Base-by-base conservation (phyloP, 768 basidiomycete genomes). In the Russula emetica region DNA sequence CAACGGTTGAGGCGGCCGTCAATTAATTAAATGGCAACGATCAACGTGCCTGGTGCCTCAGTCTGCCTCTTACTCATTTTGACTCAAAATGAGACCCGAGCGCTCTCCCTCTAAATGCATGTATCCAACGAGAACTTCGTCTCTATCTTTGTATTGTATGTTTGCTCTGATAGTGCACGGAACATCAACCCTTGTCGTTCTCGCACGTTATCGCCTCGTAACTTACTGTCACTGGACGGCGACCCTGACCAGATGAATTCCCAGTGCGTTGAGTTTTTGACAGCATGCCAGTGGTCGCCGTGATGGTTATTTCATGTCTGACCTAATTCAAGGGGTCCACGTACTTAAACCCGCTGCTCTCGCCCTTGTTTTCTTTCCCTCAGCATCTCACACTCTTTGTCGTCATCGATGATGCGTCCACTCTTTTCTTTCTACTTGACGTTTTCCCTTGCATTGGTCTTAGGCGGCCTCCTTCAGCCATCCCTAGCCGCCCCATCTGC, bases 381-480 rank as follows among this genome's bases (percentile, higher is more conserved):
- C 18, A 13, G 6, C 24, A 42, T 32, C 50, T 5, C 8, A 26
- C 51, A n/a, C 30, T 44, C 34, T 22, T 49, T 14, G 28, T 54
- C 42, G 20, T 54, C 42, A 10, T 44, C 22, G 45, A 49, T 18
- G 36, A 64, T 64, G 63, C 63, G 58, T 55, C 58, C 63, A 49
- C 13, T 64, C 63, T 22, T 60, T 64, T 50, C 40, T 34, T 55
- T 24, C 26, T 55, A 24, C 28, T 44, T 51, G 0, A 30, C 42
- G 0, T 0, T 53, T 50, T 49, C 54, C 38, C 44, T 64, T 10
- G 53, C 47, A 16, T 44, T 55, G 28, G 36, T 50, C 28, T 20
- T 60, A 26, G 53, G 45, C 53, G 53, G 45, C 53, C 5, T 28
- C 28, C 53, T 64, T 11, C 63, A 50, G n/a, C 13, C 42, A 8